Evolutionary conservation across 23 red algal genomes (phyloP), one percentile per base, ranked within the genome.

Genomic region (Gracilaria vermiculophylla): DNA sequence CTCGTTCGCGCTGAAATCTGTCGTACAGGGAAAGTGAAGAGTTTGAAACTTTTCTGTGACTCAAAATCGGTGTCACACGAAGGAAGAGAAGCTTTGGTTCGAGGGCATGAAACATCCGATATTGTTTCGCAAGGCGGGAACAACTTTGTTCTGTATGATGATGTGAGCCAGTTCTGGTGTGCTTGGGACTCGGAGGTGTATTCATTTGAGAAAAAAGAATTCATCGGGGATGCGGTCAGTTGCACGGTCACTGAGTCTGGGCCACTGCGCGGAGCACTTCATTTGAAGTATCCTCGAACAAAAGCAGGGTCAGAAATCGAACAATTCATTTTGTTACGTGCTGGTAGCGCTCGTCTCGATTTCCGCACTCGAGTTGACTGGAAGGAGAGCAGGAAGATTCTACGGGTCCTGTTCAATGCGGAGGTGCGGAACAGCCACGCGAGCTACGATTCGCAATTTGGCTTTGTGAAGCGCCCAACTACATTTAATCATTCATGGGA

Each of bases 381-480:
- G 94, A 58, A 71, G 20, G 87, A 83, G 54, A 75, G 74, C 15
- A 77, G 87, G n/a, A 88, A 96, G 75, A 82, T 96, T 57, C 78
- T 96, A 0, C 84, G 94, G n/a, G 82, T 96, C 4, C 35, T 85
- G 40, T 80, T 91, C 44, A 69, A 85, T 25, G 71, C 76, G 24
- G 53, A 48, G 34, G 53, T 96, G 17, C 48, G 71, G 37, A 54
- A 80, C 5, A 53, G 40, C 40, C 56, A 51, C 56, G 84, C 89
- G 28, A 75, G 60, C 17, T 96, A 91, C 69, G 87, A 89, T 24
- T 76, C 82, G 43, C 94, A 96, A 48, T 96, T 92, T 76, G 94
- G 94, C 20, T 96, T 48, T 57, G 56, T 91, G 42, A 77, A 54
- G 33, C 87, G 94, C 44, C 94, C 94, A 19, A 84, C 80, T 12